Base-by-base conservation (phyloP, 2,329 filamentous ascomycete species). In the Macroventuria anomochaeta region DNA sequence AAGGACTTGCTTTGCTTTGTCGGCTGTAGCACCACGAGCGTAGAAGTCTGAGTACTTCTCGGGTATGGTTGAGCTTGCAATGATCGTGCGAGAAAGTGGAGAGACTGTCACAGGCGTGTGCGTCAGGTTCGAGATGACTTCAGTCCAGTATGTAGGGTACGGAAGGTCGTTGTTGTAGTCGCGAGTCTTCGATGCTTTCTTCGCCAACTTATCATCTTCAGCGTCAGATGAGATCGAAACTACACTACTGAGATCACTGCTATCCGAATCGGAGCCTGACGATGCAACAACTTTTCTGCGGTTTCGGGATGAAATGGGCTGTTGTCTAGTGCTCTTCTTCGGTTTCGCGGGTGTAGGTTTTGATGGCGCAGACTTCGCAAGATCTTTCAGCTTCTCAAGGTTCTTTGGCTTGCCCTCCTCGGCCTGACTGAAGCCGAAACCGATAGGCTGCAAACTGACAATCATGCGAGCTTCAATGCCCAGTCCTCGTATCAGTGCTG, bases 101-200 rank as follows among this genome's bases (percentile, higher is more conserved):
- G 96, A 93, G 2, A 97, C 88, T 0, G 92, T 83, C 7, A 95
- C 82, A 51, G 89, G 92, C 41, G 85, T 90, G 47, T 90, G 85
- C 0, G 90, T 93, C 3, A 91, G 81, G 2, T 91, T 89, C 0
- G 93, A 97, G 2, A 95, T 80, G 2, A 90, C 88, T 73, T 99
- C 95, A 0, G 89, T 89, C 95, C 95, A 99, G 73, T 97, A 97
- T 43, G 90, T 88, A 1, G 95, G 93, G 61, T 88, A 95, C 2
- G 87, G 85, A 23, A 97, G 80, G 62, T 96, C 92, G 17, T 82
- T 80, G 63, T 96, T 91, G 64, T 88, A 90, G 47, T 69, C 67
- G 48, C 81, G 80, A 53, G 80, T 81, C 21, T 69, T 66, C 41
- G 67, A 70, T 6, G 63, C 65, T 32, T 72, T 75, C 61, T 76